Conservation (phyloP, 176 grass and related monocot genomes). For the Juncus inflexus region DNA sequence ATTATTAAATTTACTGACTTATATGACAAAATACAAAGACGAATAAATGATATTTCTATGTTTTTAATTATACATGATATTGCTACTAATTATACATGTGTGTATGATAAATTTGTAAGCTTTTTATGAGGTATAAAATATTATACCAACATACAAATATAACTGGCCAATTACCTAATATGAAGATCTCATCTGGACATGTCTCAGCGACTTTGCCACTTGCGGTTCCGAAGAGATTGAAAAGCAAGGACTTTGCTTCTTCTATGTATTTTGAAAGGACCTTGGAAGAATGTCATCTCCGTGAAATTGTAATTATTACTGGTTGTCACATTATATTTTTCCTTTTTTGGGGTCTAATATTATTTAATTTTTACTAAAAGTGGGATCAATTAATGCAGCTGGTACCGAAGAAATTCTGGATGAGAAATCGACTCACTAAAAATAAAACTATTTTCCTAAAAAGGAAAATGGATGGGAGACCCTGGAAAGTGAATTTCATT, state of each 20-base stretch:
- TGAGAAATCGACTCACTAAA: not conserved
- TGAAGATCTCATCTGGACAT: too few species aligned
- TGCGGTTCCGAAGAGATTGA: not conserved
- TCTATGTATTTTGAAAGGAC: not conserved
- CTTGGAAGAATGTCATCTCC: not conserved
- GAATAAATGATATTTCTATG: too few species aligned
- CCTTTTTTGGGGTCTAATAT: not conserved
- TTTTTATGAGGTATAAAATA: too few species aligned
- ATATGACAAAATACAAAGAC: too few species aligned
- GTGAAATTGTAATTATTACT: not conserved
- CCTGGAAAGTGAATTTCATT: not conserved
- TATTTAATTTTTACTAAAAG: not conserved
- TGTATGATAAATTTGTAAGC: too few species aligned
- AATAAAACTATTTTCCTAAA: conserved; percentile 6
- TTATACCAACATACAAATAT: too few species aligned
- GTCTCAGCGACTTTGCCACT: not conserved
- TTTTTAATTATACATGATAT: too few species aligned
- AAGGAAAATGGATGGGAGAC: not conserved
- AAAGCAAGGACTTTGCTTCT: not conserved
- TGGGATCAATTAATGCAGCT: not conserved
- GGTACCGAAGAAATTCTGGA: conserved; percentile 9
- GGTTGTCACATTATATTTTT: not conserved
- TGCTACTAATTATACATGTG: too few species aligned
- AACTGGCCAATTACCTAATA: too few species aligned
- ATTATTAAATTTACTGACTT: too few species aligned